phyloP scores from a whole-genome alignment of 352 stramenopile species.

The Globisporangium okanoganense region DNA sequence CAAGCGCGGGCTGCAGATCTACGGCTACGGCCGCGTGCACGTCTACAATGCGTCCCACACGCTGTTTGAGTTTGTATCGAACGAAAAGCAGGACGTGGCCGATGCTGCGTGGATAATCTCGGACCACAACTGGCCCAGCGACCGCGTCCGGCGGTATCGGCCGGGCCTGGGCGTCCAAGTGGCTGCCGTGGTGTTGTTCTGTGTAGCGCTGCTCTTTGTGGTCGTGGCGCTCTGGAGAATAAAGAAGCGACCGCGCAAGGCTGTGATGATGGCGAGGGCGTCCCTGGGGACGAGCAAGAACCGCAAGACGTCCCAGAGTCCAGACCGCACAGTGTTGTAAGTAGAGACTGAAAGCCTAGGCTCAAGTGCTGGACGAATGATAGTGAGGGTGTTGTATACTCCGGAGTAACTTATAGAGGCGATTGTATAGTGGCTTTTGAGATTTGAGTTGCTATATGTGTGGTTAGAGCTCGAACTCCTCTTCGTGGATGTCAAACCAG shows the following conservation, averaged over 20 bases:
- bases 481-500: constrained; percentile 2
- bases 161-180: not conserved
- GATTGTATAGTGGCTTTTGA: not conserved
- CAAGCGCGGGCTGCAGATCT: constrained; percentile 29
- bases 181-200: not conserved
- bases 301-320: not conserved
- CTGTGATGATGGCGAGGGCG: not conserved
- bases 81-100: constrained; percentile 10
- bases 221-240: not conserved
- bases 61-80: constrained; percentile 50
- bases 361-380: not conserved
- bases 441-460: not conserved
- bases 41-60: constrained; percentile 51
- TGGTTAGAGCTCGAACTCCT: constrained; percentile 2
- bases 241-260: not conserved
- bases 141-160: constrained; percentile 25
- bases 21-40: constrained; percentile 51
- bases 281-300: not conserved
- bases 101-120: constrained; percentile 39
- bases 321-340: not conserved
- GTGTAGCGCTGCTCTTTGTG: not conserved
- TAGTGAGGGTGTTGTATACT: not conserved
- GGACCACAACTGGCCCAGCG: constrained; percentile 40
- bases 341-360: not conserved
- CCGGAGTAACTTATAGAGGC: not conserved